phyloP scores from a whole-genome alignment of 2,329 filamentous ascomycete genomes.

The Byssochlamys sp. region DNA sequence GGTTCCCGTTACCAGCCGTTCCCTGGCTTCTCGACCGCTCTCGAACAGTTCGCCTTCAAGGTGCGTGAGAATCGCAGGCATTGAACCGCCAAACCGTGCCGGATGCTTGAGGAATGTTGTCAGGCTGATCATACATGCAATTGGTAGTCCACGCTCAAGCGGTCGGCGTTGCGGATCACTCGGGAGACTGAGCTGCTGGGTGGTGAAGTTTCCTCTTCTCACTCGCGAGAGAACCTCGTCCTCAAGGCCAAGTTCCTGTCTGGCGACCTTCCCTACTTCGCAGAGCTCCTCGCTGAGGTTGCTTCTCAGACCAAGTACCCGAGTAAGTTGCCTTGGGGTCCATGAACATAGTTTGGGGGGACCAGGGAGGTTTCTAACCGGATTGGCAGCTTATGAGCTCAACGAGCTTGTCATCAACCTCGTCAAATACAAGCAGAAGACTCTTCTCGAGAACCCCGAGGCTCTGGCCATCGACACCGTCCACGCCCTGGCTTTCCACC shows the following conservation, averaged over 20 bases:
- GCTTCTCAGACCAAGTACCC: conserved; percentile 79
- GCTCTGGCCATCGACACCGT: conserved; percentile 75
- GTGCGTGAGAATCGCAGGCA: conserved; percentile 40
- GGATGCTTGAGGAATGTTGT: neutral
- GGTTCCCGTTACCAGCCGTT: conserved; percentile 85
- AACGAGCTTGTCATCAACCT: conserved; percentile 74
- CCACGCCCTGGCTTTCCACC: conserved; percentile 83
- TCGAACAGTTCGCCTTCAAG: conserved; percentile 97
- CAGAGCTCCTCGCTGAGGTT: conserved; percentile 89
- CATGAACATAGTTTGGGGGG: neutral
- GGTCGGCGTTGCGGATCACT: conserved; percentile 83
- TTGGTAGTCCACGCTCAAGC: conserved; percentile 68
- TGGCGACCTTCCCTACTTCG: conserved; percentile 92
- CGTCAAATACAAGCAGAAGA: conserved; percentile 68
- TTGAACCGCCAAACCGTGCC: conserved; percentile 7
- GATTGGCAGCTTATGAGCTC: conserved; percentile 68
- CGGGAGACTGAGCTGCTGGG: conserved; percentile 93
- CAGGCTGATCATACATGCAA: conserved; percentile 12
- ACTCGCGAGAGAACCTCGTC: conserved; percentile 87
- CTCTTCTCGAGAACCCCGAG: conserved; percentile 52
- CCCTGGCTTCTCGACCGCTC: conserved; percentile 78
- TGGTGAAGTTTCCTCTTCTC: conserved; percentile 74
- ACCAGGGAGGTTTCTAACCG: conserved; percentile 2
- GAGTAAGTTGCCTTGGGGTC: conserved; percentile 33
- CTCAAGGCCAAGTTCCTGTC: conserved; percentile 90